Percentiles rank a stretch among this genome's conserved stretches.
Conservation (phyloP, 495 filamentous ascomycete genomes). For the Achaetomiella virescens region DNA sequence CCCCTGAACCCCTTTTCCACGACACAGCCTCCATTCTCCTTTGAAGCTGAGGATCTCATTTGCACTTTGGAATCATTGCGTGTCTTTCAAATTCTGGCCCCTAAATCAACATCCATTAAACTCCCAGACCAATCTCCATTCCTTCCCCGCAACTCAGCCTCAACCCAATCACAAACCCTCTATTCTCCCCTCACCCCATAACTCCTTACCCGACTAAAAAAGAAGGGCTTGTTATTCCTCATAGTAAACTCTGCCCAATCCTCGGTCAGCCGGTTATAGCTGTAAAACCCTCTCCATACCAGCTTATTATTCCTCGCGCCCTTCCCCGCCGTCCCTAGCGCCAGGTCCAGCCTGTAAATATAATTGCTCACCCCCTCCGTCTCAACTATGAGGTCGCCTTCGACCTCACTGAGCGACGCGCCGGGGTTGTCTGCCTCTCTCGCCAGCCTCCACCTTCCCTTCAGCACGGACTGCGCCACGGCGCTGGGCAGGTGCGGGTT, state of each 20-base stretch:
- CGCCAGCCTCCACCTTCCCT: slow-evolving; percentile 37
- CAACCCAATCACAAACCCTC: not conserved
- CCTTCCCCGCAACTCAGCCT: not conserved
- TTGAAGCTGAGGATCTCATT: not conserved
- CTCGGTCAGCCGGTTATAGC: slow-evolving; percentile 80
- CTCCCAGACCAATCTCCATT: not conserved
- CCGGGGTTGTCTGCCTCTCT: slow-evolving; percentile 20
- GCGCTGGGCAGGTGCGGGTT: slow-evolving; percentile 28
- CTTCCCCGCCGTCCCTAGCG: slow-evolving; percentile 54
- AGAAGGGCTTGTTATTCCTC: slow-evolving; percentile 78
- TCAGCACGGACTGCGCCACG: slow-evolving; percentile 31
- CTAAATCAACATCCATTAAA: too few relatives aligned
- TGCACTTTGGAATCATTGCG: not conserved
- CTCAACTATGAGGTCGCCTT: slow-evolving; percentile 73
- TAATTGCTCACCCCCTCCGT: slow-evolving; percentile 80
- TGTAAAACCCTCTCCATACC: slow-evolving; percentile 85
- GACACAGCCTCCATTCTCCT: not conserved
- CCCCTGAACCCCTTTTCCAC: not conserved
- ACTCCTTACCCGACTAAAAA: slow-evolving; percentile 79
- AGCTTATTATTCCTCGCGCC: slow-evolving; percentile 71
- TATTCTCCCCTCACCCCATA: slow-evolving; percentile 45
- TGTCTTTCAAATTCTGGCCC: not conserved
- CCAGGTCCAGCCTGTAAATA: slow-evolving; percentile 70
- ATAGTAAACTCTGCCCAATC: slow-evolving; percentile 84
- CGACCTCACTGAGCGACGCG: slow-evolving; percentile 29